Evolutionary conservation across 1,284 basidiomycete genomes (phyloP).

Genomic region (Microstroma glucosiphilum): DNA sequence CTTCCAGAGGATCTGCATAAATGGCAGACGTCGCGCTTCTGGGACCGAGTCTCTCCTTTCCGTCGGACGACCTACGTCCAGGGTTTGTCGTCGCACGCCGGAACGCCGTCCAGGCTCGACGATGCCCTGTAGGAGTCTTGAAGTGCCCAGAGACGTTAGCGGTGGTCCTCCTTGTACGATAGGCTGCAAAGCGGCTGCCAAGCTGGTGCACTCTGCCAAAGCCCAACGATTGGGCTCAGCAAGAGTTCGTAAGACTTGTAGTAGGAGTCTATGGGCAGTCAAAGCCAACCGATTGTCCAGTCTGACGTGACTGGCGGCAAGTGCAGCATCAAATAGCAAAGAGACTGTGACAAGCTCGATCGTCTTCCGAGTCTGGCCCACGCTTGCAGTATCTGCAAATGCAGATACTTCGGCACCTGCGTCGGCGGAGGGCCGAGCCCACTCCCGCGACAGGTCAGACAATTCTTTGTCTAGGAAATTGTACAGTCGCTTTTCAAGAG

Average conservation of each 20-base stretch:
- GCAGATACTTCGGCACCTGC: not conserved
- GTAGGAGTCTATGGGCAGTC: not conserved
- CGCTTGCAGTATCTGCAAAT: conserved; percentile 50
- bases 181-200: conserved; percentile 3
- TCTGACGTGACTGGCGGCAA: conserved; percentile 63
- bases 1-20: too few species aligned
- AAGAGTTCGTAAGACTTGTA: conserved; percentile 7
- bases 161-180: not conserved
- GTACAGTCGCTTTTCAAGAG: not conserved
- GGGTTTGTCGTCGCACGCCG: not conserved
- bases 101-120: not conserved
- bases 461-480: conserved; percentile 60
- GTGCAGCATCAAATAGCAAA: conserved; percentile 64
- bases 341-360: conserved; percentile 65
- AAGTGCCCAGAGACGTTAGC: too few species aligned
- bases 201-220: not conserved
- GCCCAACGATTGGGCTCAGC: conserved; percentile 8
- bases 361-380: conserved; percentile 62
- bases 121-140: not conserved
- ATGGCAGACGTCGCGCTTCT: too few species aligned
- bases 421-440: conserved; percentile 48
- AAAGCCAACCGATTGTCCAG: conserved; percentile 56
- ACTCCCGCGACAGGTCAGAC: conserved; percentile 57
- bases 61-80: not conserved
- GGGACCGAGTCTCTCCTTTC: too few species aligned